Evolutionary conservation across 495 filamentous ascomycete genomes (phyloP).

Genomic region (Aspergillus panamensis): DNA sequence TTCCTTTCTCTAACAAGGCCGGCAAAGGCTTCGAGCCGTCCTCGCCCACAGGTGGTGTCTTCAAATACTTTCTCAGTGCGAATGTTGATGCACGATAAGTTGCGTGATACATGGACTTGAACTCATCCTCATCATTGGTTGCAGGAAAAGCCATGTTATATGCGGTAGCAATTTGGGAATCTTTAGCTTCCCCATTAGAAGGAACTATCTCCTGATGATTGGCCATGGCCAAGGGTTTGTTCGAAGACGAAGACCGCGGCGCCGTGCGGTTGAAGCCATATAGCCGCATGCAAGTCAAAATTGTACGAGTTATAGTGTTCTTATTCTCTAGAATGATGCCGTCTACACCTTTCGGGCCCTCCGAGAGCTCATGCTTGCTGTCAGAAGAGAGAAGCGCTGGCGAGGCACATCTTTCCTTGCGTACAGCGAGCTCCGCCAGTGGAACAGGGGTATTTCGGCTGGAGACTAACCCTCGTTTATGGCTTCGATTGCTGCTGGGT

Average conservation of each 20-base stretch:
- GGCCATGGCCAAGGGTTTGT: conserved; percentile 15
- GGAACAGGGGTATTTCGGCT: conserved; percentile 28
- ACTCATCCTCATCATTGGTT: conserved; percentile 53
- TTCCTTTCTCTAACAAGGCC: conserved; percentile 36
- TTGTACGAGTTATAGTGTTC: conserved; percentile 44
- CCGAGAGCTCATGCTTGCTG: conserved; percentile 13
- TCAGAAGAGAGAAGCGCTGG: conserved; percentile 21
- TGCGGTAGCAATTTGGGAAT: conserved; percentile 9
- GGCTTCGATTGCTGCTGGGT: conserved; percentile 23
- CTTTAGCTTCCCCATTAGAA: conserved; percentile 14
- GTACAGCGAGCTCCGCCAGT: conserved; percentile 24
- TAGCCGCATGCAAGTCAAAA: conserved; percentile 62
- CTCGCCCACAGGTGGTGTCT: conserved; percentile 14
- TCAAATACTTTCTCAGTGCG: conserved; percentile 51
- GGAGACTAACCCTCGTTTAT: conserved; percentile 14
- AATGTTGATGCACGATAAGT: conserved; percentile 59
- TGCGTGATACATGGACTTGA: conserved; percentile 63
- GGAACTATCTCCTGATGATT: conserved; percentile 19
- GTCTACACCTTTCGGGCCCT: conserved; percentile 30
- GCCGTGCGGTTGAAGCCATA: conserved; percentile 55
- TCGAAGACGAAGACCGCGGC: conserved; percentile 22
- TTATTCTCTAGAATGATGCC: conserved; percentile 40
- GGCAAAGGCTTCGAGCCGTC: conserved; percentile 19
- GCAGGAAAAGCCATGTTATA: conserved; percentile 10
- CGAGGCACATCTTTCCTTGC: conserved; percentile 18